Percentiles rank a stretch among this genome's conserved stretches.
Evolutionary conservation across 1,284 basidiomycete species (phyloP).

Genomic region (Rhodotorula sp.): DNA sequence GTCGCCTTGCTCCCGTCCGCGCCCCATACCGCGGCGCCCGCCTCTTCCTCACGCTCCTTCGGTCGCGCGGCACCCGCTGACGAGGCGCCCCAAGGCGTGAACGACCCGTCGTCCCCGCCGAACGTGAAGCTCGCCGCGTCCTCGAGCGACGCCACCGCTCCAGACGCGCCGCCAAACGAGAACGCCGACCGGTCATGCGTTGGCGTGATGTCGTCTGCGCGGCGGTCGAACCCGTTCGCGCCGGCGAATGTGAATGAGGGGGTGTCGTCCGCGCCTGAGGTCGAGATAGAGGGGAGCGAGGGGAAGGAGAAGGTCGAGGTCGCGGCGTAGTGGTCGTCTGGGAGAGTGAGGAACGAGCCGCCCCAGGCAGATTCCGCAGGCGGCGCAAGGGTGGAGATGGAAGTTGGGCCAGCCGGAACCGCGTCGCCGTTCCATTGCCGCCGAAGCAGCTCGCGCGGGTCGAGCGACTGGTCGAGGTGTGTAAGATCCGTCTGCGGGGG

Average conservation of each 20-base stretch:
- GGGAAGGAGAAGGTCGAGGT: slow-evolving; percentile 20
- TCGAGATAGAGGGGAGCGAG: background rate
- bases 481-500: slow-evolving; percentile 29
- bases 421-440: slow-evolving; percentile 35
- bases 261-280: background rate
- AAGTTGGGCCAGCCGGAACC: background rate
- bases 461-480: slow-evolving; percentile 34
- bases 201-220: background rate
- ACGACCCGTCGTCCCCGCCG: background rate
- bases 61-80: background rate
- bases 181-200: slow-evolving; percentile 2
- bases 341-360: slow-evolving; percentile 4
- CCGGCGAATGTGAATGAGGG: slow-evolving; percentile 24
- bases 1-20: background rate
- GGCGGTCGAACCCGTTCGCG: slow-evolving; percentile 18
- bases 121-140: slow-evolving; percentile 11
- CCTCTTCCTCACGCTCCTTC: background rate
- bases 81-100: background rate
- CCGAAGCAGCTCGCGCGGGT: slow-evolving; percentile 35
- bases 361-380: slow-evolving; percentile 15
- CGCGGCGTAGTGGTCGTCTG: slow-evolving; percentile 25
- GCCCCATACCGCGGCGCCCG: slow-evolving; percentile 1
- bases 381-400: background rate
- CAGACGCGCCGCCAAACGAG: background rate
- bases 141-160: background rate